Evolutionary conservation across 1,284 basidiomycete genomes (phyloP).

Genomic region (Schizopora paradoxa): DNA sequence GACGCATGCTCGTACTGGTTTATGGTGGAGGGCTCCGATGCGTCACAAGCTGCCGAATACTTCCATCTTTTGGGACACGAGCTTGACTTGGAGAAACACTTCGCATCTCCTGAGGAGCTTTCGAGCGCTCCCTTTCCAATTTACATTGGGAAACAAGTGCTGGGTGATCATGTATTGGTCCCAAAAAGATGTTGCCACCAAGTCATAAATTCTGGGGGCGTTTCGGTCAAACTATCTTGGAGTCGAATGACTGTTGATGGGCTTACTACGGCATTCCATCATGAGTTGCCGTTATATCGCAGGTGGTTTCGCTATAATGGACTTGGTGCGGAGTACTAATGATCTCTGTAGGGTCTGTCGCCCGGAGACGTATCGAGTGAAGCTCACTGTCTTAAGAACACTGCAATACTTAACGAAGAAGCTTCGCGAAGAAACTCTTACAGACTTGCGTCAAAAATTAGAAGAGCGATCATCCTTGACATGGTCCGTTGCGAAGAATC

Average conservation of each 20-base stretch:
- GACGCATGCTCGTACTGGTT: conserved; percentile 74
- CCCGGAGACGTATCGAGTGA: conserved; percentile 65
- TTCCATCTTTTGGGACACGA: conserved; percentile 57
- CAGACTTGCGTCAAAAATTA: too few species aligned
- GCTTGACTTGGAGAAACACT: conserved; percentile 65
- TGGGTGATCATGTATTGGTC: conserved; percentile 74
- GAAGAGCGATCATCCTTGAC: too few species aligned
- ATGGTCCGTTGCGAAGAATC: too few species aligned
- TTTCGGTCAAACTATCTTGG: conserved; percentile 77
- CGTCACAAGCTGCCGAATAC: conserved; percentile 46
- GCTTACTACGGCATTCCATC: conserved; percentile 49
- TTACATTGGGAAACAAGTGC: conserved; percentile 61
- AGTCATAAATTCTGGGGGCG: conserved; percentile 69
- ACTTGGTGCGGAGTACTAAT: too few species aligned
- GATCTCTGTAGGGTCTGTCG: conserved; percentile 58
- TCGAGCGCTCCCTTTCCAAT: conserved; percentile 57
- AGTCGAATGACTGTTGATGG: conserved; percentile 69
- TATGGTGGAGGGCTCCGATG: conserved; percentile 59
- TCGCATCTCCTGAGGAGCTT: conserved; percentile 59
- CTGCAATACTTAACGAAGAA: conserved; percentile 29
- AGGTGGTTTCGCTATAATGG: conserved; percentile 39
- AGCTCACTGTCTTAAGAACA: conserved; percentile 53
- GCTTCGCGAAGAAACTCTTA: too few species aligned
- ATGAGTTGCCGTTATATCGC: conserved; percentile 71
- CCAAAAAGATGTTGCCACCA: conserved; percentile 74